phyloP scores from a whole-genome alignment of 495 filamentous ascomycete genomes.

The Xylaria acuta region DNA sequence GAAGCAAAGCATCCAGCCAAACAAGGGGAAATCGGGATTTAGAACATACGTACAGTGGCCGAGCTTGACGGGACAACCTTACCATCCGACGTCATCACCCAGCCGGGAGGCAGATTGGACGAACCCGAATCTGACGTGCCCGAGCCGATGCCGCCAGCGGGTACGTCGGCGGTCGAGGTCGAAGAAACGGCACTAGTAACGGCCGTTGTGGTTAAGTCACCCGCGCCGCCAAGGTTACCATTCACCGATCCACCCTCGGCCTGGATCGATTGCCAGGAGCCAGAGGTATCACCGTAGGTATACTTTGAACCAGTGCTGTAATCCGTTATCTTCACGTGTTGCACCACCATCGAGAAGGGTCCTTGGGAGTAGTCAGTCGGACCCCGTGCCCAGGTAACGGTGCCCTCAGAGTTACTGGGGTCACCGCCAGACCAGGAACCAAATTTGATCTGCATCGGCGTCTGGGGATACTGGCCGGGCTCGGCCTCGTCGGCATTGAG shows the following conservation, averaged over 20 bases:
- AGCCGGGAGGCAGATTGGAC: slow-evolving; percentile 57
- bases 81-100: slow-evolving; percentile 74
- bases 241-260: slow-evolving; percentile 62
- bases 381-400: slow-evolving; percentile 87
- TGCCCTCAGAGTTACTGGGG: slow-evolving; percentile 70
- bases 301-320: slow-evolving; percentile 90
- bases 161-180: slow-evolving; percentile 48
- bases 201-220: slow-evolving; percentile 55
- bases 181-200: slow-evolving; percentile 49
- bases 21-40: neutral
- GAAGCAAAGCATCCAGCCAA: slow-evolving; percentile 18
- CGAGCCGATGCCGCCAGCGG: slow-evolving; percentile 68
- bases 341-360: slow-evolving; percentile 85
- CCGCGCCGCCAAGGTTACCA: slow-evolving; percentile 60
- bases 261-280: slow-evolving; percentile 71
- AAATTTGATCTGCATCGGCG: slow-evolving; percentile 84
- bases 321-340: slow-evolving; percentile 77
- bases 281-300: slow-evolving; percentile 75
- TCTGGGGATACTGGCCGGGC: slow-evolving; percentile 81
- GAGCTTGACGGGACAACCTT: slow-evolving; percentile 67
- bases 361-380: slow-evolving; percentile 77
- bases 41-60: slow-evolving; percentile 54
- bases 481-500: slow-evolving; percentile 63
- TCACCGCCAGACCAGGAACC: slow-evolving; percentile 92
- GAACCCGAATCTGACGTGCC: slow-evolving; percentile 45